A percentile compares a stretch with the other conserved stretches of the same genome.
phyloP scores from a whole-genome alignment of 1,284 basidiomycete species.

The Salmacisia buchloeana region DNA sequence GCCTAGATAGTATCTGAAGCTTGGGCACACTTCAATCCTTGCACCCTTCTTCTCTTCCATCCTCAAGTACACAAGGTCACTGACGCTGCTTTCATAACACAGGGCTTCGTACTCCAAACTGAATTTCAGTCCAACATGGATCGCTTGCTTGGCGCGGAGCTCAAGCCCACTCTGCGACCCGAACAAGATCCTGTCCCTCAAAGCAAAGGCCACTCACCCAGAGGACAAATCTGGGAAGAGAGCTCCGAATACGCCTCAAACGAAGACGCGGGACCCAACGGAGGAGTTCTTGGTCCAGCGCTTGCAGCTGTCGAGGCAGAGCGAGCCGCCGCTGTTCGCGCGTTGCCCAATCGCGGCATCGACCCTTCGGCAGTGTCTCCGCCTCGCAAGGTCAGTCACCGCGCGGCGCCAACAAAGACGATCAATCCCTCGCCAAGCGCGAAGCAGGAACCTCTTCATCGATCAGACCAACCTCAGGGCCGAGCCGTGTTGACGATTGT shows the following conservation, averaged over 20 bases:
- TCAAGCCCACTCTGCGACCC: slow-evolving; percentile 14
- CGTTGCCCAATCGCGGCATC: slow-evolving; percentile 25
- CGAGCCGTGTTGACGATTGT: slow-evolving; percentile 20
- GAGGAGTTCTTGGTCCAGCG: slow-evolving; percentile 34
- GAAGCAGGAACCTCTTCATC: neutral
- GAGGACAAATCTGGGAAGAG: slow-evolving; percentile 18
- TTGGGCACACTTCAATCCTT: neutral
- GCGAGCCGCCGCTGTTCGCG: slow-evolving; percentile 20
- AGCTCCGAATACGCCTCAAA: neutral
- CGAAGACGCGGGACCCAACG: slow-evolving; percentile 23
- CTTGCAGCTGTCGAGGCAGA: slow-evolving; percentile 16
- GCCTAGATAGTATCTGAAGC: slow-evolving; percentile 10
- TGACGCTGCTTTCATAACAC: neutral
- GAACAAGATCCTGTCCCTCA: slow-evolving; percentile 22
- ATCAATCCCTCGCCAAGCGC: neutral
- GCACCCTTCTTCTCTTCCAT: neutral
- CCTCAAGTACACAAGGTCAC: neutral
- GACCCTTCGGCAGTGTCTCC: slow-evolving; percentile 14
- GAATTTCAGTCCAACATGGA: slow-evolving; percentile 46
- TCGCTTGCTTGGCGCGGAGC: slow-evolving; percentile 32
- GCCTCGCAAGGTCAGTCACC: slow-evolving; percentile 12
- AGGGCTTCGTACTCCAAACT: slow-evolving; percentile 38
- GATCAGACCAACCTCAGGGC: neutral
- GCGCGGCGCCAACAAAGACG: neutral
- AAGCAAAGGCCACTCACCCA: slow-evolving; percentile 16